Evolutionary conservation across 495 filamentous ascomycete genomes (phyloP), one percentile per base, ranked within the genome.

Genomic region (Coniosporium apollinis): DNA sequence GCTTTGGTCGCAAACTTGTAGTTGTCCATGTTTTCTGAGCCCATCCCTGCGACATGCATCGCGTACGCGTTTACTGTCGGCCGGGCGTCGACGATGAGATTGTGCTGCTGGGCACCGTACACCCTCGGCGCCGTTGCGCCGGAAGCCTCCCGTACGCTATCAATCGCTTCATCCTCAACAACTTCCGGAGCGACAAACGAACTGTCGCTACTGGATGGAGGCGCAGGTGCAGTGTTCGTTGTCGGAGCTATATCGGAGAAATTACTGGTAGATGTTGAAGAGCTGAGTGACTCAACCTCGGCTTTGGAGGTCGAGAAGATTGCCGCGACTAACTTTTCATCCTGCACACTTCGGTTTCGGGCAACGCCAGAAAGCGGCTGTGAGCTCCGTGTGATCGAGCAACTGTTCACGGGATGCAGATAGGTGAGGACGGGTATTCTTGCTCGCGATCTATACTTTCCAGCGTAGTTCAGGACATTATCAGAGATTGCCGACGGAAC

Each of bases 11-110:
- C 82, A 48, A 82, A 85, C 33, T 74, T 79, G 55, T 99, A 99
- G 53, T 94, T 81, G 34, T 94, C 85, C 83, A 96, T 94, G 44
- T 94, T 94, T 52, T 99, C 89, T 0, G 84, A 93, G 3, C 89
- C 89, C 46, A 84, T 72, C 1, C 89, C 89, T 44, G 89, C 76
- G 6, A 82, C 82, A 57, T 94, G 85, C 82, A 94, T 99, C 9
- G 85, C 87, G 38, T 80, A 72, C 1, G 91, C 92, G 58, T 99
- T 99, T 40, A 99, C 78, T 0, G 81, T 89, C 5, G 89, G 89
- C 11, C 89, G 74, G 13, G 89, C 89, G 67, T 99, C 89, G 26
- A 99, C 87, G 34, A 99, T 99, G 21, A 96, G 56, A 48, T 99
- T 99, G 41, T 76, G 69, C 54, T 93, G 83, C 49, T 94, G 87